Evolutionary conservation across 2,329 filamentous ascomycete species (phyloP).

Genomic region (Chaetothyriales sp.): DNA sequence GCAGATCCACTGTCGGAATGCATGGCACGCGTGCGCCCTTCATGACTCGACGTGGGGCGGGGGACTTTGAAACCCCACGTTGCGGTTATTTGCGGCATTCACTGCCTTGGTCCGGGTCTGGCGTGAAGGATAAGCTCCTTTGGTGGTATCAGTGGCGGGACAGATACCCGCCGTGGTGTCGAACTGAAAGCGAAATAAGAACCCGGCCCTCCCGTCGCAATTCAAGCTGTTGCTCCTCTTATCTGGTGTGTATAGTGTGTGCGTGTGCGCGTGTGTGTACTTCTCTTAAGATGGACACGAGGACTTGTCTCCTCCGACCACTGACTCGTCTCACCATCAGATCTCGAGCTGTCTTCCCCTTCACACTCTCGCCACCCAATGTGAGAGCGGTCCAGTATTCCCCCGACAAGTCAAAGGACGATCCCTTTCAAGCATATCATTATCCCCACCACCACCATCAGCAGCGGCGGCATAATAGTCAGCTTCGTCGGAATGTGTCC

Average conservation of each 20-base stretch:
- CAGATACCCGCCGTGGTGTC: neutral
- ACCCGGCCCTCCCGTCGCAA: neutral
- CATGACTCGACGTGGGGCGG: neutral
- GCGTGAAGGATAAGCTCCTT: neutral
- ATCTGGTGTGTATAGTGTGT: neutral
- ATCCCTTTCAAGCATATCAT: neutral
- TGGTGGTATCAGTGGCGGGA: neutral
- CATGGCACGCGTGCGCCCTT: neutral
- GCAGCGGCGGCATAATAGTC: conserved; percentile 7
- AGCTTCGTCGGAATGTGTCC: conserved; percentile 8
- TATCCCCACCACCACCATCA: no score
- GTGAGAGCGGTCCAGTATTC: neutral
- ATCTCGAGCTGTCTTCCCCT: neutral
- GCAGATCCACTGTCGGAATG: no score
- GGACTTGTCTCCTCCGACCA: neutral
- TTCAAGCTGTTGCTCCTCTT: neutral
- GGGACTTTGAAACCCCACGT: neutral
- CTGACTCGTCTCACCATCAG: neutral
- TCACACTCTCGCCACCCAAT: neutral
- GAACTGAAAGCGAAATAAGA: neutral
- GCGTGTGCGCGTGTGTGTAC: no score
- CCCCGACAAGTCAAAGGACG: neutral
- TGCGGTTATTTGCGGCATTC: neutral
- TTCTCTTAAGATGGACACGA: neutral
- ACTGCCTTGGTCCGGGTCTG: neutral